phyloP scores from a whole-genome alignment of 306 rosid species.

The Clitoria ternatea region DNA sequence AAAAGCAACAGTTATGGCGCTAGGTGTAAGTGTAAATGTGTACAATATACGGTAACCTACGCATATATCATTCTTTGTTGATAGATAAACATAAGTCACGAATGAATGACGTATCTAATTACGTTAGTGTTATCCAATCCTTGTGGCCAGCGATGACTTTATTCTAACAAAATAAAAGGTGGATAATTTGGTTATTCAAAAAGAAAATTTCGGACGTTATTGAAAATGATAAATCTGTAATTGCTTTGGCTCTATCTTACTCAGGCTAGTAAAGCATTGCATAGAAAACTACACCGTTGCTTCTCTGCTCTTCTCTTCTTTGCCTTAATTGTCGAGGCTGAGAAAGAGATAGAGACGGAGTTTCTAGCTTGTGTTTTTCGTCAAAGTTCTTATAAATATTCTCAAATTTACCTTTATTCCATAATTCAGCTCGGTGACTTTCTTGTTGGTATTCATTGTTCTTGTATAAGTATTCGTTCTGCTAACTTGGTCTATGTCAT shows the following conservation, averaged over 20 bases:
- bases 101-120: neutral
- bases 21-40: too few relatives aligned
- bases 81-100: neutral
- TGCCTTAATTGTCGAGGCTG: conserved; percentile 1
- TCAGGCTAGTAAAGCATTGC: neutral
- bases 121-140: neutral
- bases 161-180: neutral
- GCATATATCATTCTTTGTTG: too few relatives aligned
- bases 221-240: neutral
- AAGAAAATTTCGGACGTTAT: neutral
- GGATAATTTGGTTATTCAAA: neutral
- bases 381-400: neutral
- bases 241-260: neutral
- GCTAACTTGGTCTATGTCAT: neutral
- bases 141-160: neutral
- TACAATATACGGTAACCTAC: too few relatives aligned
- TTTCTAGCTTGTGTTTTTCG: conserved; percentile 11
- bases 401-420: conserved; percentile 11
- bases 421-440: neutral
- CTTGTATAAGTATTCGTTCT: conserved; percentile 6
- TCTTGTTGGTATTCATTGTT: neutral
- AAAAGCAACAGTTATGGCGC: too few relatives aligned
- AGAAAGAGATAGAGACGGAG: neutral
- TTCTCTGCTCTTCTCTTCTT: conserved; percentile 12
- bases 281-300: conserved; percentile 19